Base-by-base conservation (phyloP, 768 basidiomycete species). In the Rhodotorula graminis region DNA sequence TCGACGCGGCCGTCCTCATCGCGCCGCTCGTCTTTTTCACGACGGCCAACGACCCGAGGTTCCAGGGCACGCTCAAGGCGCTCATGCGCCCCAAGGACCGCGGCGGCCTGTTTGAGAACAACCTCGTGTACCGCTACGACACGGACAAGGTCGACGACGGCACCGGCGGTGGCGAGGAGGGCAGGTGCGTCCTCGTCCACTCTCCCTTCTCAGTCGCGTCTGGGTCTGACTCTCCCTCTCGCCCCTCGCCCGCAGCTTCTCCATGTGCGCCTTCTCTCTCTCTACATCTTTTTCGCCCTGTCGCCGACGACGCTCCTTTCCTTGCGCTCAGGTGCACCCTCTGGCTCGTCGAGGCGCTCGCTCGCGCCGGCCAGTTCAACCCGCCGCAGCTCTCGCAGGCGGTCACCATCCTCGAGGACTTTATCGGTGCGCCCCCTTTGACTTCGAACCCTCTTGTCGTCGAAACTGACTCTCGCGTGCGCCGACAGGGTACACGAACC, bases 21-120 rank as follows among this genome's bases (percentile, higher is more conserved):
- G 93, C 92, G 90, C 93, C 93, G 2, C 84, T 93, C 50, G 90
- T 92, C 46, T 96, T 95, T 84, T 95, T 96, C 83, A 79, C 75
- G 58, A 79, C 79, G 16, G 82, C 83, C 12, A 80, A 80, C 44
- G 94, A 98, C 79, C 91, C 92, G 9, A 84, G 93, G 53, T 98
- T 99, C 82, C 84, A 90, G 72, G 88, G 84, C 75, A 97, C 94
- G 5, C 82, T 99, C 69, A 89, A 88, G 79, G 86, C 87, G 63
- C 91, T 97, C 70, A 78, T 97, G 82, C 89, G 86, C 80, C 88
- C 90, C 37, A 92, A 90, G 0, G 93, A 97, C 80, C 86, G 90
- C 65, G 94, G 93, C 0, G 94, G 46, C 19, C 25, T 37, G 18
- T 21, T 52, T 53, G 59, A 64, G 49, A 67, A 92, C 90, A 89